phyloP scores from a whole-genome alignment of 179 eudicot genomes.

The Silene coronaria region DNA sequence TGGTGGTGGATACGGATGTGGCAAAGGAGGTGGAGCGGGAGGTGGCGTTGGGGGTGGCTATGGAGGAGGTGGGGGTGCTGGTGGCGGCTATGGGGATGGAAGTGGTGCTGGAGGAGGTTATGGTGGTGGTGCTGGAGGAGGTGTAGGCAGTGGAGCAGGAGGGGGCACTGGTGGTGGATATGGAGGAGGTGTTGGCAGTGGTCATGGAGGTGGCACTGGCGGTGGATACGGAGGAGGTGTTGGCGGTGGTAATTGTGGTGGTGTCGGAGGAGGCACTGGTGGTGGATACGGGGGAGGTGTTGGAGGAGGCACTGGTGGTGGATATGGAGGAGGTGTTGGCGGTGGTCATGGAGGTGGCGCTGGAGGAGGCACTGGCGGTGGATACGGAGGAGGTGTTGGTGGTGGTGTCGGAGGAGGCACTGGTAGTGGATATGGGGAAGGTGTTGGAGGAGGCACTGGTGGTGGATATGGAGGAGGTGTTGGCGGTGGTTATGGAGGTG shows the following conservation, averaged over 20 bases:
- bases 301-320: constrained; percentile 9
- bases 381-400: constrained; percentile 15
- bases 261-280: neutral
- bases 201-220: no score
- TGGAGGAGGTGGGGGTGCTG: constrained; percentile 18
- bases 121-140: neutral
- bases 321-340: constrained; percentile 9
- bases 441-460: constrained; percentile 2
- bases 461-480: no score
- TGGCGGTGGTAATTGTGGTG: constrained; percentile 2
- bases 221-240: neutral
- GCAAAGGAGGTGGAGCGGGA: neutral
- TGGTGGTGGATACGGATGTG: constrained; percentile 5
- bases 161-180: no score
- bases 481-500: constrained; percentile 4
- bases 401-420: constrained; percentile 16
- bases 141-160: no score
- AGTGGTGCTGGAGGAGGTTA: neutral
- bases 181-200: no score
- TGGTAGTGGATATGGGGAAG: neutral
- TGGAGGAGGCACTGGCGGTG: constrained; percentile 6
- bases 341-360: constrained; percentile 7
- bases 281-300: neutral
- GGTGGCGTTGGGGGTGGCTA: constrained; percentile 12
- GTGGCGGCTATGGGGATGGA: neutral